phyloP scores from a whole-genome alignment of 2,329 filamentous ascomycete species.

The Dothideomycetes sp. region DNA sequence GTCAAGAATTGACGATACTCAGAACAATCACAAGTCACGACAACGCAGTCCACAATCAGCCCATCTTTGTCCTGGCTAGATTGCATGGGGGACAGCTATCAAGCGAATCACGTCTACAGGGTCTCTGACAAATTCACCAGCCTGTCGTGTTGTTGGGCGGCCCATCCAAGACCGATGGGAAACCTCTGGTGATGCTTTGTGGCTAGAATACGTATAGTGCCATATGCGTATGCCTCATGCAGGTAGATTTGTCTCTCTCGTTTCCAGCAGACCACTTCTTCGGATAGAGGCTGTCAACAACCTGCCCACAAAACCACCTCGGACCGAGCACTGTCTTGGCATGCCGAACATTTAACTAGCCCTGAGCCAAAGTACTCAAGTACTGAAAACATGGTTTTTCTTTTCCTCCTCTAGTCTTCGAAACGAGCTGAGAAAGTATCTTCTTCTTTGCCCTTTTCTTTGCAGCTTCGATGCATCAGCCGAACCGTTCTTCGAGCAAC shows the following conservation, averaged over 20 bases:
- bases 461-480: conserved; percentile 13
- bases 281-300: conserved; percentile 4
- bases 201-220: conserved; percentile 3
- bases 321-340: conserved; percentile 7
- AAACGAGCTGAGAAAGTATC: background rate
- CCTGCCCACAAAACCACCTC: conserved; percentile 6
- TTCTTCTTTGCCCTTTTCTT: conserved; percentile 9
- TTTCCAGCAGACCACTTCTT: conserved; percentile 8
- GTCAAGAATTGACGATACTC: background rate
- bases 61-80: background rate
- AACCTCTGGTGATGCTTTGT: conserved; percentile 1
- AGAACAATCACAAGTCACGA: conserved; percentile 5
- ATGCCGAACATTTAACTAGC: too few relatives aligned
- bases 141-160: conserved; percentile 10
- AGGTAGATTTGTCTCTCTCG: too few relatives aligned
- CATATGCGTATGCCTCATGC: too few relatives aligned
- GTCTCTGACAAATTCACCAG: background rate
- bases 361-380: too few relatives aligned
- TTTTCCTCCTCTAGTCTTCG: too few relatives aligned
- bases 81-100: background rate
- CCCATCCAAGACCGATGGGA: conserved; percentile 3
- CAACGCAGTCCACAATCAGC: conserved; percentile 3
- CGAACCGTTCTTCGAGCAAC: background rate
- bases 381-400: too few relatives aligned
- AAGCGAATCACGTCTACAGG: conserved; percentile 2